Base-by-base conservation (phyloP, 306 rosid genomes). In the Alnus glutinosa region DNA sequence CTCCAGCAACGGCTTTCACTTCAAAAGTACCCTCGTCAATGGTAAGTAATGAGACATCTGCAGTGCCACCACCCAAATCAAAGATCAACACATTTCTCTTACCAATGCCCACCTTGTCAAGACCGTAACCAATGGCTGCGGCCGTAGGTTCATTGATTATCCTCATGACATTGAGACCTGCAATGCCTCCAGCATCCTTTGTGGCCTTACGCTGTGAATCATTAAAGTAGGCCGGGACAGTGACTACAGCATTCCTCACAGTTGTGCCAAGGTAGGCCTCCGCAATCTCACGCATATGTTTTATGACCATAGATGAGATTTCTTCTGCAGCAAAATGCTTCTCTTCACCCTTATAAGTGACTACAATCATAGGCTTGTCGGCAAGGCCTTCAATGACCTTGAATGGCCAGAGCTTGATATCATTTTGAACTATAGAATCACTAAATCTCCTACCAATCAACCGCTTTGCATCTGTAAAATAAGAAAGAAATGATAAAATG, bases 261-360 rank as follows among this genome's bases (percentile, higher is more conserved):
- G 85, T 49, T 0, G 87, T 68, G 8, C 92, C 92, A 0, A 92
- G 85, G 51, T 83, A 89, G 12, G 92, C 92, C 82, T 92, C 92
- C 0, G 97, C 97, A 4, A 92, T 88, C 79, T 92, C 94, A 12
- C 90, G 89, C 94, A 92, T 89, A 80, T 92, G 89, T 0, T 57
- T 82, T 9, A 92, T 86, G 1, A 92, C 88, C 92, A 92, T 89
- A 2, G 97, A 92, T 11, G 97, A 92, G 47, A 92, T 88, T 52
- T 92, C 97, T 70, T 92, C 92, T 0, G 94, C 89, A 10, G 94
- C 32, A 15, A 92, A 89, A 55, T 88, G 91, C 75, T 85, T 89
- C 0, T 89, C 97, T 69, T 86, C 94, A 5, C 5, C 85, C 83
- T 85, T 88, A 71, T 88, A 85, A 79, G 79, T 86, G 1, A 89